These are phyloP conservation scores for Ceratocystis diversiconidia DNA, from an alignment of 2,329 filamentous ascomycete species.

Conservation along the genomic window DNA sequence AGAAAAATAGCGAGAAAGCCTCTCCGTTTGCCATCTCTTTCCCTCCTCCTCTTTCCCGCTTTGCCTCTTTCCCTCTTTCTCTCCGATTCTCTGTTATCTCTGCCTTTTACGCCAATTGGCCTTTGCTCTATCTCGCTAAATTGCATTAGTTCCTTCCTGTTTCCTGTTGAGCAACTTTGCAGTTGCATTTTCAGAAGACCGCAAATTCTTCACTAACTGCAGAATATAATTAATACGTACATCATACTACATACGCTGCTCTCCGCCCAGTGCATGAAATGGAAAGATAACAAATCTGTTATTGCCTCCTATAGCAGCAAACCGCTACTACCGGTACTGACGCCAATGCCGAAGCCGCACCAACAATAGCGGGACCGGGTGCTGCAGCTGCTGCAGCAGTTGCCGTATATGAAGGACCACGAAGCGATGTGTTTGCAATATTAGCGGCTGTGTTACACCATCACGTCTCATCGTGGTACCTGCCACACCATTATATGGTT, in stretches of 20 bases:
- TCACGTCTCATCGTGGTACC: slow-evolving; percentile 4
- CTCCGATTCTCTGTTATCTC: not conserved
- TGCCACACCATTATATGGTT: not conserved
- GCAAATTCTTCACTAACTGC: not conserved
- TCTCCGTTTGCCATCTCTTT: not conserved
- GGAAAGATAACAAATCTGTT: not conserved
- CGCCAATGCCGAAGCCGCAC: no score
- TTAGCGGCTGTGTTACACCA: not conserved
- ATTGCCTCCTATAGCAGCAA: not conserved
- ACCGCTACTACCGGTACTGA: no score
- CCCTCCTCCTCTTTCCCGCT: not conserved
- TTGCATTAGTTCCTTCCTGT: not conserved
- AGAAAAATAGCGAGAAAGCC: not conserved
- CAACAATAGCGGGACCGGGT: not conserved
- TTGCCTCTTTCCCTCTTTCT: not conserved
- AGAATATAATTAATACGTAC: not conserved
- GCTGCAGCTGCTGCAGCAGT: not conserved
- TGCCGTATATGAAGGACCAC: not conserved
- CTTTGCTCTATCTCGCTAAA: not conserved
- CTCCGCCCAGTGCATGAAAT: not conserved
- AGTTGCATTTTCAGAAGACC: not conserved
- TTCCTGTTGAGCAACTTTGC: slow-evolving; percentile 6
- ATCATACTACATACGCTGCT: not conserved
- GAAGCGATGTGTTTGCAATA: not conserved
- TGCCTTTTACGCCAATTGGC: not conserved